Evolutionary conservation across 352 stramenopile genomes (phyloP), one percentile per base, ranked within the genome.

Genomic region (Blastocystis hominis): DNA sequence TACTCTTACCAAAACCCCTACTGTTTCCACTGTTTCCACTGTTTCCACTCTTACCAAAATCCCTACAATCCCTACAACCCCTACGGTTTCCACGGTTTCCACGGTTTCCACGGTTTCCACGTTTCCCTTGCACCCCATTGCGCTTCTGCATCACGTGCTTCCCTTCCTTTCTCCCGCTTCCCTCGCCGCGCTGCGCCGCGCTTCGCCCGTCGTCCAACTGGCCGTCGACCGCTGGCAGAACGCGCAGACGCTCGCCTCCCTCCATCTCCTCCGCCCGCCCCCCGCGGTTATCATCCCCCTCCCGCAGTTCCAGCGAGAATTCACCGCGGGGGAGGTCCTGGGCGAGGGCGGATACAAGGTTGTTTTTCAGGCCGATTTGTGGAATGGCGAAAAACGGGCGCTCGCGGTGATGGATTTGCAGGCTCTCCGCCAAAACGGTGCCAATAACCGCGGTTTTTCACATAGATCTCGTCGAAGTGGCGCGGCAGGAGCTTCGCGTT

Each of bases 261-360:
- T 34, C 44, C 20, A 75, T 75, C 63, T 3, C 10, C 44, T 17
- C 0, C 0, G 20, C 63, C 3, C 36, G 20, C 20, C 17, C 24
- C 24, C 6, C 44, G 34, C 10, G 4, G 17, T 42, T 75, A n/a
- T 75, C 13, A 42, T 42, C 44, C 34, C 2, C 44, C 44, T 46
- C 44, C 44, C 34, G 44, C 63, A 10, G 34, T 44, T 38, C 10
- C 59, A 15, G 34, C 34, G 10, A 38, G 59, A 68, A 38, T 68
- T 40, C 6, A 10, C 59, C 20, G 9, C 20, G 1, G 20, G 59
- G 10, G 59, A 24, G 59, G 1, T 78, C 4, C 61, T 78, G 17
- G 68, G 68, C 44, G 68, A 78, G 53, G 68, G 68, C 30, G 68
- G 68, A 40, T 78, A 78, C 38, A 78, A 78, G 40, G 36, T 56